Evolutionary conservation across 2,329 filamentous ascomycete species (phyloP), one percentile per base, ranked within the genome.

Genomic region (Trichoderma sp.): DNA sequence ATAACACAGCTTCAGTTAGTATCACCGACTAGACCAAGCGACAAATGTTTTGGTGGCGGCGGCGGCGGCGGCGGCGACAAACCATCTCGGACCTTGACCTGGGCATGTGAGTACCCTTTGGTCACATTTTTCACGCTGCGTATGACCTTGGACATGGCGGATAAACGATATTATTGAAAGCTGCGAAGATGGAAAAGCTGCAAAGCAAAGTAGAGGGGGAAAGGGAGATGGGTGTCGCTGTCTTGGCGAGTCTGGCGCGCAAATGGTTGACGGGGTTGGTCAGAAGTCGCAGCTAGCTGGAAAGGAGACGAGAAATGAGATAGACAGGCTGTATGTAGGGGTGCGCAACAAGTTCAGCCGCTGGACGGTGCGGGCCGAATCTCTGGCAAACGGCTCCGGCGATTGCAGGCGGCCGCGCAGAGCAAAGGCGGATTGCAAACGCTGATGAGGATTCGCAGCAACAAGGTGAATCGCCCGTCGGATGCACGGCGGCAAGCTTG

Each of bases 1-100:
- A 79, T 70, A 69, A 64, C 11, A 24, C 54, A 64, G 59, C 24
- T 30, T 32, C 46, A 6, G 34, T 70, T 59, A 69, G 68, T 51
- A 51, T 58, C n/a, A 51, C n/a, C n/a, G 24, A 58, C 21, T n/a
- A 24, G 6, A n/a, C 37, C 13, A 18, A 54, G 3, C 39, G 30
- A 43, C 51, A 59, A 28, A 28, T 21, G 46, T 68, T 54, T 37
- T 18, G 39, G 66, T 51, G 39, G 66, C 39, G n/a, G 46, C 5
- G 46, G 65, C 39, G n/a, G 46, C 5, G 46, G 65, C 59, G n/a
- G 43, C 43, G 46, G 66, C 66, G 66, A 67, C 89, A 73, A 83
- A 97, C 94, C 94, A 92, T 97, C 95, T 84, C 94, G 90, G 81
- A 99, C 96, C 85, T 98, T 98, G 81, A 98, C 93, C 86, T 99